These are phyloP conservation scores for Chaetothyriales sp. DNA, from an alignment of 2,329 filamentous ascomycete genomes.

Conservation along the genomic window DNA sequence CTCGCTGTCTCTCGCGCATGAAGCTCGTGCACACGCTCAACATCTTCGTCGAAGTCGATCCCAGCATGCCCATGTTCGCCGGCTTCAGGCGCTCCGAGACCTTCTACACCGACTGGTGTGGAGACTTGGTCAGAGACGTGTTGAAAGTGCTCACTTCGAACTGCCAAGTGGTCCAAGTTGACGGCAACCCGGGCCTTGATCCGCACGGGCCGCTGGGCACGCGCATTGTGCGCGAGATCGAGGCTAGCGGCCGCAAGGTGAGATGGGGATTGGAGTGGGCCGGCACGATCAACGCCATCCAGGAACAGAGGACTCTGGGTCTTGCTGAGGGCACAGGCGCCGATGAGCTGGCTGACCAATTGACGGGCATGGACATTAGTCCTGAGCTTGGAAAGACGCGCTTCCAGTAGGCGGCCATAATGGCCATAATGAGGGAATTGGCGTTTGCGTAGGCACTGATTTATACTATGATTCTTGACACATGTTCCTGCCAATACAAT, in stretches of 20 bases:
- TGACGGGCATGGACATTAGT: not conserved
- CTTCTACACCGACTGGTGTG: conserved; percentile 45
- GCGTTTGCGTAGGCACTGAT: too few relatives aligned
- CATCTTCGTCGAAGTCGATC: conserved; percentile 46
- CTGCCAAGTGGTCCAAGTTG: conserved; percentile 38
- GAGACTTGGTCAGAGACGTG: conserved; percentile 36
- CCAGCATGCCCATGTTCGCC: conserved; percentile 39
- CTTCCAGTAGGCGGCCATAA: too few relatives aligned
- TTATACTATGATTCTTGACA: too few relatives aligned
- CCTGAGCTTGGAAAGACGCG: too few relatives aligned
- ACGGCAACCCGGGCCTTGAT: conserved; percentile 41
- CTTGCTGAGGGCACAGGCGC: not conserved
- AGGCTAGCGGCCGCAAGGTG: conserved; percentile 22
- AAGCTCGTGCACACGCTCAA: conserved; percentile 35
- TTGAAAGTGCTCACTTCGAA: conserved; percentile 37
- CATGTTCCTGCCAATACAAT: too few relatives aligned
- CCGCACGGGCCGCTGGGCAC: conserved; percentile 38
- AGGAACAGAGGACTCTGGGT: not conserved
- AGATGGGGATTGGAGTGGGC: conserved; percentile 22
- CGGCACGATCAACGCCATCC: not conserved
- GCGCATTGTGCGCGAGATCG: conserved; percentile 30
- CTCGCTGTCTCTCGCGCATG: conserved; percentile 20
- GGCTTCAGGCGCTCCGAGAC: conserved; percentile 43
- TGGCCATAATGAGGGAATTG: too few relatives aligned
- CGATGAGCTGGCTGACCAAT: not conserved